Percentiles rank a stretch among this genome's conserved stretches.
Conservation (phyloP, 2,329 filamentous ascomycete species). For the Colletotrichum truncatum region DNA sequence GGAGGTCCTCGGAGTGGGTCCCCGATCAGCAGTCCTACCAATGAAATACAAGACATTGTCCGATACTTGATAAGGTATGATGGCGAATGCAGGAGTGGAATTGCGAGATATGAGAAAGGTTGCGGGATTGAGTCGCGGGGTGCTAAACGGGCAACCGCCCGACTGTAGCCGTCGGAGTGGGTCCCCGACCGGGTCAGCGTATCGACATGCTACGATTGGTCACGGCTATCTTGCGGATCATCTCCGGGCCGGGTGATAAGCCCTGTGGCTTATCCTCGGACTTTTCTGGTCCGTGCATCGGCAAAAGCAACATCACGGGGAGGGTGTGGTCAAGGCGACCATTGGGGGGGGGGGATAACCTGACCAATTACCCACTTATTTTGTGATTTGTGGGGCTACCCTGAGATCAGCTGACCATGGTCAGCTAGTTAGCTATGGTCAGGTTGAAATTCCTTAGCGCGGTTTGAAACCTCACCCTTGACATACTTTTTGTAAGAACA, state of each 20-base stretch:
- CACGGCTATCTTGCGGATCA: background rate
- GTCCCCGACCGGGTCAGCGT: slow-evolving; percentile 7
- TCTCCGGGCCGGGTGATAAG: background rate
- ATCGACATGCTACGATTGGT: background rate
- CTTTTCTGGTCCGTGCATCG: background rate
- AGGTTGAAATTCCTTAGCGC: too few species aligned
- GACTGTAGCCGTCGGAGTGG: slow-evolving; percentile 24
- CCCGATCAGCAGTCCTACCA: slow-evolving; percentile 15
- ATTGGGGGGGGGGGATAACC: too few species aligned
- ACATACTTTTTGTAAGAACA: too few species aligned
- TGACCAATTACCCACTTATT: too few species aligned
- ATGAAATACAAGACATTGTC: background rate
- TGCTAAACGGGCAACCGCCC: background rate
- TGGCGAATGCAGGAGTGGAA: background rate
- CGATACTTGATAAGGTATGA: slow-evolving; percentile 22
- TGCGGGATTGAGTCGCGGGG: too few species aligned
- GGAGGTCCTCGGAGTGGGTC: slow-evolving; percentile 17
- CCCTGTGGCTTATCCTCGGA: background rate
- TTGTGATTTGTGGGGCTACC: too few species aligned
- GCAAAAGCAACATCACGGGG: slow-evolving; percentile 1
- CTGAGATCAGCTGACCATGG: too few species aligned
- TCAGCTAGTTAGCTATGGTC: too few species aligned
- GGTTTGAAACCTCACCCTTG: too few species aligned
- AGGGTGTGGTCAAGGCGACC: too few species aligned
- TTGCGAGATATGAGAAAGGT: slow-evolving; percentile 3